Base-by-base conservation (phyloP, 176 grass and related monocot species). In the Rhynchospora tenuis region DNA sequence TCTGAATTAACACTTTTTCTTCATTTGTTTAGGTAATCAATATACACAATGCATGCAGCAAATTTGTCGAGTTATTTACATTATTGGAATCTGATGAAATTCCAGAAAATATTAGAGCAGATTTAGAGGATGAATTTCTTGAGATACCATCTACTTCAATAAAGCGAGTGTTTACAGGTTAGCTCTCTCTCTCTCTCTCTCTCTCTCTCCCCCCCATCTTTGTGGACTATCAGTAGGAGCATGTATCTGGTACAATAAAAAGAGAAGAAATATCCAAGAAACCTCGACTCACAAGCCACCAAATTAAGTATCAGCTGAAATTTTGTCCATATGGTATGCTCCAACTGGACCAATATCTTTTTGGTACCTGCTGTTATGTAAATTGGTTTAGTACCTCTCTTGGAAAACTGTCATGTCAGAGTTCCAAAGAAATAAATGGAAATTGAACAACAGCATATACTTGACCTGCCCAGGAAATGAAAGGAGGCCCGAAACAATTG, bases 101-200 rank as follows among this genome's bases (percentile, higher is more conserved):
- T 81, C 64, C 82, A 69, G 81, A 84, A 83, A 63, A 84, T 83
- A n/a, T 93, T 19, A 87, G 80, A 90, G 82, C 51, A 81, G 90
- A 93, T 43, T 44, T 98, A 85, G 91, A 90, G 33, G 95, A 93
- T 86, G 88, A 98, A 80, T 93, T 86, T 70, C 91, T 98, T 60
- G 89, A 95, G 46, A 91, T 98, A 80, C 92, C 92, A 73, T 65
- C 28, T 62, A 73, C 87, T 68, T 83, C 78, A 26, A 87, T 85
- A 56, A 89, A 88, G 81, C 89, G 91, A 87, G 91, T 98, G 85
- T 91, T 88, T 80, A 91, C 92, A 86, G 96, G 96, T 98, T 71
- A 83, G 84, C 27, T 56, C 16, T 54, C 44, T 59, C 8, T 67
- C 15, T 27, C 31, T 33, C 31, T 33, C 31, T 38, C 33, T 38